These are phyloP conservation scores for Diaporthe nobilis DNA, from an alignment of 2,329 filamentous ascomycete genomes.

Conservation along the genomic window DNA sequence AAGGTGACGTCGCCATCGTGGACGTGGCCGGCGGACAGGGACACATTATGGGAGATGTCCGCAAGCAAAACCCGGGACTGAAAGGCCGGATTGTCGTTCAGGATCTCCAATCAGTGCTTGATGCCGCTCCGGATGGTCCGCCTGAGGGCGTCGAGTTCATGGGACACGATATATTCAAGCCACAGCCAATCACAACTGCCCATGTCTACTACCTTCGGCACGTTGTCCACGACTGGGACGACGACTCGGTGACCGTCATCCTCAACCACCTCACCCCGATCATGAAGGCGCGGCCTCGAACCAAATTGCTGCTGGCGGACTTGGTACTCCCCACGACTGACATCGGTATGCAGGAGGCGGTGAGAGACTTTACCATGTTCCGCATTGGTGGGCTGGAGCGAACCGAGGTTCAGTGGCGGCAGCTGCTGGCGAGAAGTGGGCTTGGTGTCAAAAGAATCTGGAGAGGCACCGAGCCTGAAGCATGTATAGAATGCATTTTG, in stretches of 20 bases:
- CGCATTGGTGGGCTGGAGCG: slow-evolving; percentile 29
- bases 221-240: slow-evolving; percentile 27
- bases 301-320: slow-evolving; percentile 23
- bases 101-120: slow-evolving; percentile 19
- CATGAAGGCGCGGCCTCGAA: slow-evolving; percentile 2
- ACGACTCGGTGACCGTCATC: not conserved
- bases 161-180: slow-evolving; percentile 3
- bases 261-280: slow-evolving; percentile 16
- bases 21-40: slow-evolving; percentile 28
- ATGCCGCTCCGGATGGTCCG: not conserved
- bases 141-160: slow-evolving; percentile 16
- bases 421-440: slow-evolving; percentile 13
- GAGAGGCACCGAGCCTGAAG: slow-evolving; percentile 30
- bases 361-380: slow-evolving; percentile 33
- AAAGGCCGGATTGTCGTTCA: slow-evolving; percentile 22
- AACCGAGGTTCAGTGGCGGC: slow-evolving; percentile 19
- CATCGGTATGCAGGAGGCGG: slow-evolving; percentile 17
- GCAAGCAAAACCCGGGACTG: not conserved
- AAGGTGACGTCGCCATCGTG: slow-evolving; percentile 24
- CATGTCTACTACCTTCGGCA: slow-evolving; percentile 29
- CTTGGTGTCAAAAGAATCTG: slow-evolving; percentile 22
- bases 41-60: slow-evolving; percentile 20
- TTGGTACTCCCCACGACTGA: not conserved
- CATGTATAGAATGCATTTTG: slow-evolving; percentile 23
- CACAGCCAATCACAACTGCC: slow-evolving; percentile 14